These are phyloP conservation scores for Venturia asperata DNA, from an alignment of 2,329 filamentous ascomycete species.

Conservation along the genomic window DNA sequence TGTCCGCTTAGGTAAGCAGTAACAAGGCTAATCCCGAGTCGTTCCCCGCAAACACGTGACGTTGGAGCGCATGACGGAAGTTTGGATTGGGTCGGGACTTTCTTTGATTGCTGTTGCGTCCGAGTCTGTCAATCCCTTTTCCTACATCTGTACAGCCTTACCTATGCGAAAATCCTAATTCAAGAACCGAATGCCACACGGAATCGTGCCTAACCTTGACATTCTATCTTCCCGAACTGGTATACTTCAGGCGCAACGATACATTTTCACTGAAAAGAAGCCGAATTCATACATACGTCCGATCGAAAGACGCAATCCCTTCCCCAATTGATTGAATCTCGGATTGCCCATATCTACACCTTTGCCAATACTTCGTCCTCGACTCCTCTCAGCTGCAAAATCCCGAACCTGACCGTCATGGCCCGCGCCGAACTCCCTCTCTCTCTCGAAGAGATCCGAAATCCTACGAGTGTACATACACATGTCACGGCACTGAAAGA, in stretches of 20 bases:
- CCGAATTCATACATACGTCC: neutral
- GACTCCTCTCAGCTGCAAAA: neutral
- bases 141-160: neutral
- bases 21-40: no score
- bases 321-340: neutral
- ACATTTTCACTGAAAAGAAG: neutral
- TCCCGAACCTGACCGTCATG: neutral
- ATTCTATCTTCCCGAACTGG: neutral
- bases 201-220: neutral
- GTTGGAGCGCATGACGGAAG: neutral
- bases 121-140: neutral
- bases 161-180: neutral
- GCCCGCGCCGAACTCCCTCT: conserved; percentile 20
- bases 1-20: neutral
- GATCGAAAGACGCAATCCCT: neutral
- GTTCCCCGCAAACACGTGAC: neutral
- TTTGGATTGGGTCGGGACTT: neutral
- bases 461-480: conserved; percentile 32
- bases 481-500: conserved; percentile 54
- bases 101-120: neutral
- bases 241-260: neutral
- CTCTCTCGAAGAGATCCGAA: conserved; percentile 34
- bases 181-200: neutral
- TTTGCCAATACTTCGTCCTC: neutral
- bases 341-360: neutral